Evolutionary conservation across 2,329 filamentous ascomycete species (phyloP).

Genomic region (Chaetomiaceae sp.): DNA sequence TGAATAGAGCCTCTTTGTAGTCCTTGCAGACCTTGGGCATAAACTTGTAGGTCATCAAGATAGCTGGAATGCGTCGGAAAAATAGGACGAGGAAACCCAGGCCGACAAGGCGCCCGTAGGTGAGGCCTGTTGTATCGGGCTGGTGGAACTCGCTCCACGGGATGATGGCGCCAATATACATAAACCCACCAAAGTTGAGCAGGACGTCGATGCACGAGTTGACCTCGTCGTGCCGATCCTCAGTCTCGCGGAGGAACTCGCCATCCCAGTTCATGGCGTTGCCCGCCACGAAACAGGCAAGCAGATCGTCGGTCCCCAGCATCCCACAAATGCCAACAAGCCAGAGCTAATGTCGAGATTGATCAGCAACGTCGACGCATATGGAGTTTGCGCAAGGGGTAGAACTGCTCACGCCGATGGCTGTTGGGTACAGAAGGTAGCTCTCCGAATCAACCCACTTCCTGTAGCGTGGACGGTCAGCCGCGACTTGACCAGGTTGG

Average conservation of each 20-base stretch:
- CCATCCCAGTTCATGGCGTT: conserved; percentile 60
- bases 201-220: conserved; percentile 55
- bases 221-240: conserved; percentile 56
- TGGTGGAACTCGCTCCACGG: conserved; percentile 53
- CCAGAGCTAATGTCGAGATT: conserved; percentile 39
- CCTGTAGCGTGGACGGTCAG: conserved; percentile 25
- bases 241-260: conserved; percentile 51
- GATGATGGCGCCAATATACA: conserved; percentile 53
- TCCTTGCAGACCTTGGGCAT: conserved; percentile 49
- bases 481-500: not conserved
- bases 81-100: conserved; percentile 50
- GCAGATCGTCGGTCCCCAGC: conserved; percentile 55
- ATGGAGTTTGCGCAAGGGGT: not conserved
- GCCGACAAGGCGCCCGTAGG: conserved; percentile 44
- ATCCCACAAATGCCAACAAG: conserved; percentile 54
- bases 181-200: conserved; percentile 57
- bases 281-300: conserved; percentile 58
- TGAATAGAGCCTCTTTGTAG: conserved; percentile 56
- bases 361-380: not conserved
- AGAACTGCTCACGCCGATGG: conserved; percentile 36
- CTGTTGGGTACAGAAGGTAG: conserved; percentile 49
- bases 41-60: conserved; percentile 50
- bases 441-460: conserved; percentile 54
- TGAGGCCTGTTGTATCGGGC: conserved; percentile 50
- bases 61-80: conserved; percentile 54